Conservation (phyloP, 257 asterid species). For the Plectranthus barbatus region DNA sequence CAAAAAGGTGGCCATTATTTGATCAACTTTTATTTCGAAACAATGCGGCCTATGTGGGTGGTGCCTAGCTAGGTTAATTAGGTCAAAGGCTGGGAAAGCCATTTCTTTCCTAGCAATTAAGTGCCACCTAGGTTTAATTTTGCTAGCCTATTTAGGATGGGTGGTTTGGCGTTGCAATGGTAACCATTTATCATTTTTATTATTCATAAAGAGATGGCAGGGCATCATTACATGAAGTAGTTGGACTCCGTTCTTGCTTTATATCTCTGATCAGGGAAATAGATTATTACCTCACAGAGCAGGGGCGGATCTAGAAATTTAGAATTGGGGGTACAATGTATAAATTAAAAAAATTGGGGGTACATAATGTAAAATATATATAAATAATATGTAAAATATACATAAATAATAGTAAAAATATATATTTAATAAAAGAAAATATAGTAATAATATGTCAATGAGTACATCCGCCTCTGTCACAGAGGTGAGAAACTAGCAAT, state of each 20-base stretch:
- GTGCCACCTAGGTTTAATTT: background rate
- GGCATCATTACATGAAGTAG: background rate
- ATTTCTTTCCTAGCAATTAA: background rate
- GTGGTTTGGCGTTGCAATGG: background rate
- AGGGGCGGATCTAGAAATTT: too few species aligned
- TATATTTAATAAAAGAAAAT: too few species aligned
- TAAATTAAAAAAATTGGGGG: too few species aligned
- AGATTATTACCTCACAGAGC: too few species aligned
- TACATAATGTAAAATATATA: too few species aligned
- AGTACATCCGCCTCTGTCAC: too few species aligned
- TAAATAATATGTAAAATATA: too few species aligned
- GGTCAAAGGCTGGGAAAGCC: background rate
- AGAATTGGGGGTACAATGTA: too few species aligned
- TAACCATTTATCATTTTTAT: background rate
- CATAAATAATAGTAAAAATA: too few species aligned
- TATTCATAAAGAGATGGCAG: background rate
- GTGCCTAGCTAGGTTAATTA: background rate
- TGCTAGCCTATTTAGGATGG: background rate
- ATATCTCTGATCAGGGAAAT: too few species aligned
- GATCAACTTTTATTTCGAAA: background rate
- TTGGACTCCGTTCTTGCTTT: background rate
- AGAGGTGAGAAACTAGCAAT: too few species aligned
- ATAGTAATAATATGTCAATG: too few species aligned
- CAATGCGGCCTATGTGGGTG: background rate
- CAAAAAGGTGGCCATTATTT: background rate